A percentile compares a stretch with the other conserved stretches of the same genome.
Conservation (phyloP, 768 basidiomycete genomes). For the Lactifluus pinguis region DNA sequence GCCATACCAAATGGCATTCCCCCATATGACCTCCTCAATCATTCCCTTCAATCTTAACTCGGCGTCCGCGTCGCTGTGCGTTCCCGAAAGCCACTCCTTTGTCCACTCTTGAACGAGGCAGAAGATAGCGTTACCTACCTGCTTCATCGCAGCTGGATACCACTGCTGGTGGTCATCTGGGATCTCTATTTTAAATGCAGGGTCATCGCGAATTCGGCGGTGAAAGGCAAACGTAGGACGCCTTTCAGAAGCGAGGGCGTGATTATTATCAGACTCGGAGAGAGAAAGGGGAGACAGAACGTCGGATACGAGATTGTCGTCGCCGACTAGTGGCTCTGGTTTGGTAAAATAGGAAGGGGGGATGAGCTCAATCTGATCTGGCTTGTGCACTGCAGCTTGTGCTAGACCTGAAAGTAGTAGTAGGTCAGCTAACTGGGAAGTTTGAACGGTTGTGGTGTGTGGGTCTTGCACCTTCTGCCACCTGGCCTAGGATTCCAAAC, state of each 20-base stretch:
- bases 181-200: constrained; percentile 22
- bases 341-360: constrained; percentile 22
- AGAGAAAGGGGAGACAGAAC: constrained; percentile 21
- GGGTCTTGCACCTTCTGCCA: constrained; percentile 45
- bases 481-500: constrained; percentile 47
- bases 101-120: constrained; percentile 20
- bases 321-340: neutral
- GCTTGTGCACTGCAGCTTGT: constrained; percentile 39
- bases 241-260: constrained; percentile 31
- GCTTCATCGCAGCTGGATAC: constrained; percentile 15
- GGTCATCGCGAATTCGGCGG: constrained; percentile 44
- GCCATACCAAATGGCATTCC: constrained; percentile 45
- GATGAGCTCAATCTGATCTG: constrained; percentile 31
- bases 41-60: constrained; percentile 36
- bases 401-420: constrained; percentile 38
- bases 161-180: neutral
- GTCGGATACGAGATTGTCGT: constrained; percentile 6
- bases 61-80: neutral
- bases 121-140: constrained; percentile 13
- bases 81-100: constrained; percentile 1
- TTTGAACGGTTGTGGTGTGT: neutral
- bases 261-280: neutral
- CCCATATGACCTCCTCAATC: constrained; percentile 55
- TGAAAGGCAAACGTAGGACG: constrained; percentile 36
- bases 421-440: neutral